Conservation (phyloP, 495 filamentous ascomycete species). For the Mycothermus thermophilus region DNA sequence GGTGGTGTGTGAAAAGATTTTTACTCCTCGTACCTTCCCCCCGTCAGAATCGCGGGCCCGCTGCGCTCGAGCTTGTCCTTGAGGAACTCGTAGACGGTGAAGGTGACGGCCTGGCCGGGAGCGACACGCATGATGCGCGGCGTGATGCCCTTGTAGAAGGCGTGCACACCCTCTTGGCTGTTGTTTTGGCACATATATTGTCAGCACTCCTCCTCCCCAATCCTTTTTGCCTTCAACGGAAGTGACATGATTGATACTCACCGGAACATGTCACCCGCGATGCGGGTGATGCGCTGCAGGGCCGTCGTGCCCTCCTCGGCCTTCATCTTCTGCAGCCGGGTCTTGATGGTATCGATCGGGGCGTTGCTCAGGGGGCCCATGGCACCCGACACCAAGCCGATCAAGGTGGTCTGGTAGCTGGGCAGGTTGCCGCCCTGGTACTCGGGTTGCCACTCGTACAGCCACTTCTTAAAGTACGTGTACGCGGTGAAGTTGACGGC, state of each 20-base stretch:
- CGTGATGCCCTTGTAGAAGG: conserved; percentile 99
- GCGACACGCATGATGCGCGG: conserved; percentile 95
- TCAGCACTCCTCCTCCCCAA: too few species aligned
- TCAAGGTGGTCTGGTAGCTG: conserved; percentile 75
- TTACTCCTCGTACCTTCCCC: conserved; percentile 63
- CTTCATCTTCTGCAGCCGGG: conserved; percentile 79
- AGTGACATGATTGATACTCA: conserved; percentile 15
- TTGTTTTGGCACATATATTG: neutral
- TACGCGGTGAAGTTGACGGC: conserved; percentile 99
- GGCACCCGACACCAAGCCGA: conserved; percentile 82
- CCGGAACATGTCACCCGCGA: conserved; percentile 90
- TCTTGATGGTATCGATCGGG: conserved; percentile 99
- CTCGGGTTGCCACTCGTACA: conserved; percentile 56
- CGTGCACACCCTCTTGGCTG: conserved; percentile 72
- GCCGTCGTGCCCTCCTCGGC: conserved; percentile 70
- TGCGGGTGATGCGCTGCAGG: conserved; percentile 57
- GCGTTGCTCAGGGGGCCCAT: conserved; percentile 94
- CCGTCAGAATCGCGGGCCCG: conserved; percentile 47
- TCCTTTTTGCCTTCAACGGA: neutral
- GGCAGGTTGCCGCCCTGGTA: conserved; percentile 49
- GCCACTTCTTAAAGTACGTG: conserved; percentile 70
- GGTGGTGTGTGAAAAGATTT: too few species aligned
- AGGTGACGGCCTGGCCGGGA: conserved; percentile 94
- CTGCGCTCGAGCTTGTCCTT: conserved; percentile 71
- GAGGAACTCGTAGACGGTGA: conserved; percentile 88